phyloP scores from a whole-genome alignment of 2,329 filamentous ascomycete genomes.

The Fusarium nematophilum region DNA sequence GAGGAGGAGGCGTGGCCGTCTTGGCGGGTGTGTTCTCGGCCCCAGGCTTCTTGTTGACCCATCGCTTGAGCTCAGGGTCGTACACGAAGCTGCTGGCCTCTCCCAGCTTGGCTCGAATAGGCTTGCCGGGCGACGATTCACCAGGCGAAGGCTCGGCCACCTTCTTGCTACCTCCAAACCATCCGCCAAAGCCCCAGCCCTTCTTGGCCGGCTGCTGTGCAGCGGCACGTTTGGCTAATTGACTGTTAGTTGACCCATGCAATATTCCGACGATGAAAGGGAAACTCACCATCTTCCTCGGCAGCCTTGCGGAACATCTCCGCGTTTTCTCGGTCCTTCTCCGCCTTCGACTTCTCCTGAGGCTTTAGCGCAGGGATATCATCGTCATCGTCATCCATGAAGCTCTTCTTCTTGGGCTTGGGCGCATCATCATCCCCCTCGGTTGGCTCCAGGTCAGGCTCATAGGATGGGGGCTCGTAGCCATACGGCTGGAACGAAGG shows the following conservation, averaged over 20 bases:
- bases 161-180: constrained; percentile 82
- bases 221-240: constrained; percentile 69
- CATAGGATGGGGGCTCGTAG: constrained; percentile 68
- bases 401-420: constrained; percentile 78
- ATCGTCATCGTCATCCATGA: constrained; percentile 86
- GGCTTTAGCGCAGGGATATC: constrained; percentile 65
- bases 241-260: constrained; percentile 22
- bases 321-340: constrained; percentile 82
- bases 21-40: constrained; percentile 70
- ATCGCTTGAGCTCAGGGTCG: constrained; percentile 95
- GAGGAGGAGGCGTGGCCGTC: constrained; percentile 82
- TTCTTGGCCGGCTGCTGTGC: constrained; percentile 63
- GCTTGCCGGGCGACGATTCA: constrained; percentile 64
- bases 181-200: constrained; percentile 85
- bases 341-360: constrained; percentile 71
- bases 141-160: constrained; percentile 48
- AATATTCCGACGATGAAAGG: neutral
- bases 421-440: constrained; percentile 60
- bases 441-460: constrained; percentile 58
- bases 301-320: constrained; percentile 89
- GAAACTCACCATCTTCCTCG: constrained; percentile 73
- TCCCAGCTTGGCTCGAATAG: constrained; percentile 93
- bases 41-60: constrained; percentile 95
- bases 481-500: constrained; percentile 70
- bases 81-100: constrained; percentile 95